Conservation (phyloP, 805 yeast genomes). For the Tetrapisispora nanseiensis region DNA sequence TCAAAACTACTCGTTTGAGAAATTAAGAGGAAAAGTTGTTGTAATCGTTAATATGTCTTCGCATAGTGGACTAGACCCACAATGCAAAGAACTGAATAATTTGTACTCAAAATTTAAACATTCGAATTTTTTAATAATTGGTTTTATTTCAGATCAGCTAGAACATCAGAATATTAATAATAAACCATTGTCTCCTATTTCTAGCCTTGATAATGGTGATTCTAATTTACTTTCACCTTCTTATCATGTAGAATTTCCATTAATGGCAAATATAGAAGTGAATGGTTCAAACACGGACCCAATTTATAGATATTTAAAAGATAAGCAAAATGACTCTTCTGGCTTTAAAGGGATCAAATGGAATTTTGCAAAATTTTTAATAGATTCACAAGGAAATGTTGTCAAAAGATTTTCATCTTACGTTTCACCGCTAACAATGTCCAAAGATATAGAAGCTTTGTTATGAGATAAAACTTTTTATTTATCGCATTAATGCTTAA, state of each 20-base stretch:
- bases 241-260: conserved; percentile 63
- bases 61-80: conserved; percentile 71
- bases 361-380: conserved; percentile 68
- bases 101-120: conserved; percentile 56
- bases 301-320: conserved; percentile 69
- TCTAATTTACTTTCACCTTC: background rate
- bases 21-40: conserved; percentile 70
- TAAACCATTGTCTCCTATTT: conserved; percentile 11
- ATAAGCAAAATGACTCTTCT: conserved; percentile 43
- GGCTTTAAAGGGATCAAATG: conserved; percentile 67
- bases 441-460: conserved; percentile 40
- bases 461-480: too few relatives aligned
- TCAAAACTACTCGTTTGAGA: conserved; percentile 45
- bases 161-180: conserved; percentile 49
- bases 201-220: conserved; percentile 38
- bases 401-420: conserved; percentile 53
- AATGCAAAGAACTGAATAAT: conserved; percentile 59
- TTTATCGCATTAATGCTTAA: too few relatives aligned
- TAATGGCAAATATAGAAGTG: conserved; percentile 78
- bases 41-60: conserved; percentile 83
- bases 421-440: conserved; percentile 58
- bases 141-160: conserved; percentile 89
- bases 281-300: conserved; percentile 78
- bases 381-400: conserved; percentile 47
- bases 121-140: conserved; percentile 57